phyloP scores from a whole-genome alignment of 78 protist genomes.

The Protostelium mycophagum region DNA sequence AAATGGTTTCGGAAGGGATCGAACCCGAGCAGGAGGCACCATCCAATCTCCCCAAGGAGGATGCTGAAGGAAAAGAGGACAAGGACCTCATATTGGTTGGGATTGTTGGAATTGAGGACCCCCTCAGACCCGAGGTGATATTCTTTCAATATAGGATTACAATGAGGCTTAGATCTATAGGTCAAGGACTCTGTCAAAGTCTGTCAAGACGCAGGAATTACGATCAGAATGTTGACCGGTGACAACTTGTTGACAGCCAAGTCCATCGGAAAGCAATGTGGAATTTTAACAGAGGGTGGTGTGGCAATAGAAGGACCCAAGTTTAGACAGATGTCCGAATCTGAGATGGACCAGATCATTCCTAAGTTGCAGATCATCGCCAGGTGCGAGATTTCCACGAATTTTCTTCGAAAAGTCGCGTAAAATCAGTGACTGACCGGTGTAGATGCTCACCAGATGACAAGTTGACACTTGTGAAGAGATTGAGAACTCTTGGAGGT shows the following conservation, averaged over 20 bases:
- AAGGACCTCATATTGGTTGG: conserved; percentile 48
- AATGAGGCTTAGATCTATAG: neutral
- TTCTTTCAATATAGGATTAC: conserved; percentile 50
- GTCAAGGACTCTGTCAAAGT: neutral
- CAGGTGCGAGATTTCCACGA: conserved; percentile 31
- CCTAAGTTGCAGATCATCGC: conserved; percentile 89
- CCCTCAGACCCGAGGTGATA: conserved; percentile 93
- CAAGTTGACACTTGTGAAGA: conserved; percentile 87
- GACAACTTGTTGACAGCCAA: conserved; percentile 94
- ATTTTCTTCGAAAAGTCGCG: neutral
- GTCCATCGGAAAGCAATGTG: conserved; percentile 89
- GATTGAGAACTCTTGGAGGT: conserved; percentile 64
- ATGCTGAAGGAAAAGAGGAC: conserved; percentile 35
- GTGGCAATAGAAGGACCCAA: conserved; percentile 77
- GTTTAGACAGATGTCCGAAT: conserved; percentile 74
- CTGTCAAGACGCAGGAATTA: conserved; percentile 90
- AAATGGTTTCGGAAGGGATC: neutral
- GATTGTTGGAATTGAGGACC: conserved; percentile 96
- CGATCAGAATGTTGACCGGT: conserved; percentile 99
- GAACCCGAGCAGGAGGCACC: conserved; percentile 7
- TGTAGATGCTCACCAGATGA: conserved; percentile 78
- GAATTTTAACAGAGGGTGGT: conserved; percentile 77
- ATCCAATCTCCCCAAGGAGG: neutral
- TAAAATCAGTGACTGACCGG: neutral
- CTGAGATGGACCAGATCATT: conserved; percentile 62